Conservation (phyloP, 306 rosid genomes). For the Acacia crassicarpa region DNA sequence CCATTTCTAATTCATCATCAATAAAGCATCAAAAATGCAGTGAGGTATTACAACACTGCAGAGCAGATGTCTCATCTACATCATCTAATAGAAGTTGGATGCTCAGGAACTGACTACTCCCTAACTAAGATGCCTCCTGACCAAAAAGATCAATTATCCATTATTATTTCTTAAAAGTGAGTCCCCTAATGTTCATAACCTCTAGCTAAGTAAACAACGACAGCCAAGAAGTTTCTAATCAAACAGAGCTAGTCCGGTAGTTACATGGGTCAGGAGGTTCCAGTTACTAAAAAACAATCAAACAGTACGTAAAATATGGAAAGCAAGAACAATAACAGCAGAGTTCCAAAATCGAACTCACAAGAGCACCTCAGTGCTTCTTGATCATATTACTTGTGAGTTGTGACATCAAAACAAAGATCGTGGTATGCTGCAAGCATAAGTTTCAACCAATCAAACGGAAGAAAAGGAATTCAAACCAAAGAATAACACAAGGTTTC, state of each 20-base stretch:
- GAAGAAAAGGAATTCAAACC: constrained; percentile 18
- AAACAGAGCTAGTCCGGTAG: background rate
- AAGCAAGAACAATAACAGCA: constrained; percentile 9
- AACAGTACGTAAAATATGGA: background rate
- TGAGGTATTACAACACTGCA: background rate
- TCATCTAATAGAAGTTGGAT: background rate
- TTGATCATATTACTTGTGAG: background rate
- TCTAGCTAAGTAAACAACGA: background rate
- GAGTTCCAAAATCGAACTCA: background rate
- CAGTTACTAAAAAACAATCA: background rate
- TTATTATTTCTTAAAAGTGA: background rate
- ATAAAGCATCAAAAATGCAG: constrained; percentile 18
- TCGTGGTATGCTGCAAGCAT: background rate
- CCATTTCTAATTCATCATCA: background rate
- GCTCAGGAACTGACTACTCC: constrained; percentile 15
- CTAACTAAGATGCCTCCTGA: background rate
- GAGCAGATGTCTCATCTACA: constrained; percentile 21
- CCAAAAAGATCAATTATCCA: background rate
- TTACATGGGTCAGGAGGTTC: background rate
- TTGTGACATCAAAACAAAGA: background rate
- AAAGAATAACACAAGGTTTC: constrained; percentile 15
- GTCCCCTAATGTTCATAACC: constrained; percentile 4
- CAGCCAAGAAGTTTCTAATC: constrained; percentile 13
- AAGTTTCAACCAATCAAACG: constrained; percentile 14
- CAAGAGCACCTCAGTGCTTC: constrained; percentile 3